Conservation (phyloP, 163 green algal genomes). For the Scenedesmus sp. region DNA sequence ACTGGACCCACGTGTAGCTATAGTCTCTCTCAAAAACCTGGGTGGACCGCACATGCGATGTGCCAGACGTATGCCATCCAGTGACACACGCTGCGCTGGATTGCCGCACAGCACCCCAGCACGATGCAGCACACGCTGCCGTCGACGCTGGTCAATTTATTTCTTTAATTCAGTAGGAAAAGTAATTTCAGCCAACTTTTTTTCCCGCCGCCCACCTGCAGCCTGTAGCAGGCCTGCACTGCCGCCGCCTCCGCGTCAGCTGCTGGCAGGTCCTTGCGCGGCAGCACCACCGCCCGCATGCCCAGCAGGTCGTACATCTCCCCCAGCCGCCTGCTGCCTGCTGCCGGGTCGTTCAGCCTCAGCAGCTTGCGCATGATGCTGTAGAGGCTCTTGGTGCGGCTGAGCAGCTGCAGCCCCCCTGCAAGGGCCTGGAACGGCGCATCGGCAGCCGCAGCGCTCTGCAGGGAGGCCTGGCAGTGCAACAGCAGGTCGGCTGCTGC, state of each 20-base stretch:
- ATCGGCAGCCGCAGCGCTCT: slow-evolving; percentile 63
- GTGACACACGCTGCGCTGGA: no score
- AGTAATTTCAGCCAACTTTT: background rate
- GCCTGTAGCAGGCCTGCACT: slow-evolving; percentile 81
- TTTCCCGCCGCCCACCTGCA: slow-evolving; percentile 55
- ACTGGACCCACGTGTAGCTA: no score
- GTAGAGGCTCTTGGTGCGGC: slow-evolving; percentile 85
- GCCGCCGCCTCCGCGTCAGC: slow-evolving; percentile 63
- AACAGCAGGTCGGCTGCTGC: slow-evolving; percentile 70
- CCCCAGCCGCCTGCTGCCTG: slow-evolving; percentile 59
- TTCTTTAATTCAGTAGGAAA: no score
- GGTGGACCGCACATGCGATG: no score
- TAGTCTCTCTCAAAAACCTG: no score
- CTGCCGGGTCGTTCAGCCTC: slow-evolving; percentile 73
- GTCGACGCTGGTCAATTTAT: no score
- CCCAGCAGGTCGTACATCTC: slow-evolving; percentile 89
- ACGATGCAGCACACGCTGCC: no score
- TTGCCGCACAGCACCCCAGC: background rate
- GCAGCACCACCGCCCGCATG: slow-evolving; percentile 81
- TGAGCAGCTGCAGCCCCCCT: slow-evolving; percentile 64
- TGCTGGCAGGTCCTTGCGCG: slow-evolving; percentile 61
- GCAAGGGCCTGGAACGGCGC: slow-evolving; percentile 67
- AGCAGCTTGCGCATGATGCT: slow-evolving; percentile 93
- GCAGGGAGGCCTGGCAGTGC: slow-evolving; percentile 63
- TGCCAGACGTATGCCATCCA: no score